Conservation (phyloP, 2,329 filamentous ascomycete genomes). For the Pseudogymnoascus sp. region DNA sequence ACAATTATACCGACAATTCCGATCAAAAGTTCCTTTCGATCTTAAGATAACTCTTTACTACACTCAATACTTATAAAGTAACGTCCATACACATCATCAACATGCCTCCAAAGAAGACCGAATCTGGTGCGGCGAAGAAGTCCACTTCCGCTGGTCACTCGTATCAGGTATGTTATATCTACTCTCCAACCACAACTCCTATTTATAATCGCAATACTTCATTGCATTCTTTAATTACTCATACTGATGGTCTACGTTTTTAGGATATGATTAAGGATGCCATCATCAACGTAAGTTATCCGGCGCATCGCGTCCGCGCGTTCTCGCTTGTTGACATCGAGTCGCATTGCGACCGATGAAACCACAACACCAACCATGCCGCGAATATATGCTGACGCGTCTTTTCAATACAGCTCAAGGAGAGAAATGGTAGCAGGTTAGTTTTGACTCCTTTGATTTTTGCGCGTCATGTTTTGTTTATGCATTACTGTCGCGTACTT, state of each 20-base stretch:
- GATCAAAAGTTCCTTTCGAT: neutral
- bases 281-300: slow-evolving; percentile 60
- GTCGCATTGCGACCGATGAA: slow-evolving; percentile 12
- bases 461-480: slow-evolving; percentile 7
- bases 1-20: slow-evolving; percentile 7
- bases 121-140: slow-evolving; percentile 11
- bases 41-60: slow-evolving; percentile 2
- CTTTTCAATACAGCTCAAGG: slow-evolving; percentile 51
- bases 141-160: slow-evolving; percentile 9
- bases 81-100: neutral
- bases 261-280: slow-evolving; percentile 65
- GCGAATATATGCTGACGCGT: slow-evolving; percentile 23
- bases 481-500: neutral
- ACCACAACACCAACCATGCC: slow-evolving; percentile 14
- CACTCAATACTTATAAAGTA: neutral
- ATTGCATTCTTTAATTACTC: slow-evolving; percentile 2
- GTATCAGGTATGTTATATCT: slow-evolving; percentile 11
- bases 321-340: slow-evolving; percentile 11
- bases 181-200: neutral
- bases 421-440: slow-evolving; percentile 63
- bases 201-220: neutral
- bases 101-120: slow-evolving; percentile 14
- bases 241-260: neutral
- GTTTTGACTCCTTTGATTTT: slow-evolving; percentile 30
- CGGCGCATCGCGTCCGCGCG: slow-evolving; percentile 36